Percentiles rank a stretch among this genome's conserved stretches.
phyloP scores from a whole-genome alignment of 1,284 basidiomycete species.

The Ustilago hordei region DNA sequence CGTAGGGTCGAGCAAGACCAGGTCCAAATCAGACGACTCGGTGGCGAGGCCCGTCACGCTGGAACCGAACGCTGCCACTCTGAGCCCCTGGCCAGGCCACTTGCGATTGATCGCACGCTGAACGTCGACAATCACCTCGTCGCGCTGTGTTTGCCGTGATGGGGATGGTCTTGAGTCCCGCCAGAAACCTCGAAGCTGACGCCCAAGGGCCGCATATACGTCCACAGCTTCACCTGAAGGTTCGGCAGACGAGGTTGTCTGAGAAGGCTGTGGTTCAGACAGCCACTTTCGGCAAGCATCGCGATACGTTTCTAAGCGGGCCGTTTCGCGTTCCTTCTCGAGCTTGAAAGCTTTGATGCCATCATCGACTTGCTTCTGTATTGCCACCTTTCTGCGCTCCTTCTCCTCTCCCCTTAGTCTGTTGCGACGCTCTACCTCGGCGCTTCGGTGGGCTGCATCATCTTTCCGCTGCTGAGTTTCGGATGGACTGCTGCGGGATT shows the following conservation, averaged over 20 bases:
- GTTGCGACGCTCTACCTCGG: slow-evolving; percentile 41
- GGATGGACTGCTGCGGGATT: background rate
- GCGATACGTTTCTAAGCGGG: slow-evolving; percentile 17
- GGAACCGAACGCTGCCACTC: slow-evolving; percentile 60
- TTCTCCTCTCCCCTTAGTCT: slow-evolving; percentile 26
- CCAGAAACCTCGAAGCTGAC: slow-evolving; percentile 47
- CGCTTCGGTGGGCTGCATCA: slow-evolving; percentile 21
- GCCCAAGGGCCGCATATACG: slow-evolving; percentile 27
- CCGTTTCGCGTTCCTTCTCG: slow-evolving; percentile 25
- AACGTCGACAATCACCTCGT: slow-evolving; percentile 42
- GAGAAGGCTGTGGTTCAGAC: background rate
- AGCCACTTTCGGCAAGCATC: slow-evolving; percentile 32
- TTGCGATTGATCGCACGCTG: slow-evolving; percentile 40
- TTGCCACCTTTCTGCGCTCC: slow-evolving; percentile 17
- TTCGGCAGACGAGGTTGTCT: background rate
- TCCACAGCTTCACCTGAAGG: slow-evolving; percentile 14
- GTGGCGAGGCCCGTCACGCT: slow-evolving; percentile 55
- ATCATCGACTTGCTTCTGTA: slow-evolving; percentile 30
- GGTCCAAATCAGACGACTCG: slow-evolving; percentile 56
- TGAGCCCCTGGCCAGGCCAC: slow-evolving; percentile 47
- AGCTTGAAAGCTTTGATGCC: slow-evolving; percentile 29
- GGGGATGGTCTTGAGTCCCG: slow-evolving; percentile 32
- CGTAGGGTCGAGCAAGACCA: slow-evolving; percentile 58
- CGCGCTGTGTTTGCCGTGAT: slow-evolving; percentile 11
- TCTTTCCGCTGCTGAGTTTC: background rate